Base-by-base conservation (phyloP, 768 basidiomycete species). In the Lactarius trivialis region DNA sequence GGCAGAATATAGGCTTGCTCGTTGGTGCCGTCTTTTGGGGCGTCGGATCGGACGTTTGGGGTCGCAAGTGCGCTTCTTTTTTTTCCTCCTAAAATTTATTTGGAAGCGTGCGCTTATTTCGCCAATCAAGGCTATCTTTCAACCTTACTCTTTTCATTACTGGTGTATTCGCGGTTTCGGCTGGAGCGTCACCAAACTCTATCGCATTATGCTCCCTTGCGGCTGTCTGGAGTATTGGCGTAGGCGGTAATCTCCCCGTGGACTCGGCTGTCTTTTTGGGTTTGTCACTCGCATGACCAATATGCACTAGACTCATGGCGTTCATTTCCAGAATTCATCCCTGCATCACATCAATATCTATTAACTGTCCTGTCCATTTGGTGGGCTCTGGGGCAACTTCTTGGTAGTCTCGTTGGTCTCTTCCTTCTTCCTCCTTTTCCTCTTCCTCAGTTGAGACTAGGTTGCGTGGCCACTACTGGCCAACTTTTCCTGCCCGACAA, bases 371-470 rank as follows among this genome's bases (percentile, higher is more conserved):
- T 91, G 19, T 88, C 88, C 0, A 81, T 89, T 39, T 91, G 86
- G 85, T 91, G 89, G 89, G 85, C 86, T 6, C 77, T 90, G 36
- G 88, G 88, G 2, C 89, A 89, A 70, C 78, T 89, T 0, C 69
- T 86, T 53, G 85, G 82, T 19, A 80, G 78, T 65, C 67, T 81
- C 55, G 79, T 79, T 45, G 61, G 56, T 51, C 28, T 50, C 28
- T 34, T 21, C 8, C 6, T 17, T 1, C 14, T 37, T 28, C n/a
- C 43, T 21, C 19, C 3, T 4, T 26, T 28, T 41, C 37, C 1
- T 19, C 8, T 49, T n/a, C 36, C 48, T 52, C 32, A 50, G 32
- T 14, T 15, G 33, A 56, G 14, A 21, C 58, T 61, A 85, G 79
- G 75, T 89, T 64, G 86, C 88, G 4, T 89, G 88, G 88, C 85